phyloP scores from a whole-genome alignment of 306 rosid species.

The Rubus idaeus region DNA sequence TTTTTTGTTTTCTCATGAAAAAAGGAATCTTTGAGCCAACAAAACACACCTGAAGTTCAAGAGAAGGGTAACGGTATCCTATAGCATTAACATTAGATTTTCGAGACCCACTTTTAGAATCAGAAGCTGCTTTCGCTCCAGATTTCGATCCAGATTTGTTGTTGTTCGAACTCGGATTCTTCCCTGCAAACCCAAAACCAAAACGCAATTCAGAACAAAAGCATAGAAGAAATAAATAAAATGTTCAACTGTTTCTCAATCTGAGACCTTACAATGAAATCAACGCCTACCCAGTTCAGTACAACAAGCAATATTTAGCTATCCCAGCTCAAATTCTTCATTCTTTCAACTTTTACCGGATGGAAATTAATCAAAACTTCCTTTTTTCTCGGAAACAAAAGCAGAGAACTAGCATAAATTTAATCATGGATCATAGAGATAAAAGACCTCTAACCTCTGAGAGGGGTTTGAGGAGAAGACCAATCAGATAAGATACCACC shows the following conservation, averaged over 20 bases:
- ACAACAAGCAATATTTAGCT: background rate
- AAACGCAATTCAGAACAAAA: slow-evolving; percentile 26
- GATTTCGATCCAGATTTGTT: slow-evolving; percentile 47
- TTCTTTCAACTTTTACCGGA: background rate
- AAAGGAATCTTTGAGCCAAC: slow-evolving; percentile 4
- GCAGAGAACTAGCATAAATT: background rate
- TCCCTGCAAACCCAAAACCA: slow-evolving; percentile 52
- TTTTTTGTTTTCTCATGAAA: too few relatives aligned
- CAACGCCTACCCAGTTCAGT: background rate
- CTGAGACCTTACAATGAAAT: background rate
- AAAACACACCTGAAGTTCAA: slow-evolving; percentile 52
- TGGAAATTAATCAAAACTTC: background rate
- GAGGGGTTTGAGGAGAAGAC: slow-evolving; percentile 35
- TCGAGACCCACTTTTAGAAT: slow-evolving; percentile 33
- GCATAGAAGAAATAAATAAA: slow-evolving; percentile 10
- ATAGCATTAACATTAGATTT: slow-evolving; percentile 41
- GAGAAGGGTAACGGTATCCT: slow-evolving; percentile 62
- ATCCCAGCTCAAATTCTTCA: background rate
- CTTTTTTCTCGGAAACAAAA: slow-evolving; percentile 10
- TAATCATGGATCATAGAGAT: background rate
- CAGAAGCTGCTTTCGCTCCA: slow-evolving; percentile 44
- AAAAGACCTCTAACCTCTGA: slow-evolving; percentile 44
- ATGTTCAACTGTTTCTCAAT: background rate
- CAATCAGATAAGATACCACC: slow-evolving; percentile 83
- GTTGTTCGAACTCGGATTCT: slow-evolving; percentile 31